phyloP scores from a whole-genome alignment of 257 asterid species.

The Oldenlandia corymbosa region DNA sequence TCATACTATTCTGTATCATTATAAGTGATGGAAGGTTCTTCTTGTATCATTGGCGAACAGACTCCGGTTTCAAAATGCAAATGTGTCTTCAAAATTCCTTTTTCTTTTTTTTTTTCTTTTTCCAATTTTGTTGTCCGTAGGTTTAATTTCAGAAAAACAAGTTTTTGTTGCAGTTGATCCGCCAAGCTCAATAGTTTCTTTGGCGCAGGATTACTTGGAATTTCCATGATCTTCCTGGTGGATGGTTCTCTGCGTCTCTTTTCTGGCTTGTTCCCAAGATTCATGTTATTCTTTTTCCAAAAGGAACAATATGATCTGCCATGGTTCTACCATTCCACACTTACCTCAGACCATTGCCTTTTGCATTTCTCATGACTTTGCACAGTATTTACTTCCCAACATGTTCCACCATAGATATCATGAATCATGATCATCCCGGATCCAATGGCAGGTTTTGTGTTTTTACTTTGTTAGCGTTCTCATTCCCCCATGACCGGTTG shows the following conservation, averaged over 20 bases:
- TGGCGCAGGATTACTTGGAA: conserved; percentile 98
- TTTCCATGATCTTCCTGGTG: conserved; percentile 85
- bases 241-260: conserved; percentile 87
- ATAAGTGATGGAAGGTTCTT: neutral
- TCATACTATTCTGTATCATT: neutral
- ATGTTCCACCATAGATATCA: conserved; percentile 81
- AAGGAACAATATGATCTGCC: conserved; percentile 91
- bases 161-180: conserved; percentile 42
- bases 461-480: conserved; percentile 45
- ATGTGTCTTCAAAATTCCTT: conserved; percentile 5
- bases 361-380: conserved; percentile 95
- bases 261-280: conserved; percentile 87
- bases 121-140: conserved; percentile 28
- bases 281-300: conserved; percentile 74
- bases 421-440: conserved; percentile 85
- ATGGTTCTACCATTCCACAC: conserved; percentile 74
- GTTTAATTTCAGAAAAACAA: conserved; percentile 31
- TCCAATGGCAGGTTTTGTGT: conserved; percentile 95
- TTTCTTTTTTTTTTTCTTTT: conserved; percentile 9
- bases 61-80: neutral
- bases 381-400: conserved; percentile 75
- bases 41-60: neutral
- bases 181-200: conserved; percentile 89
- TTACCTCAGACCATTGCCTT: conserved; percentile 86
- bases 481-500: conserved; percentile 39